Conservation (phyloP, 495 filamentous ascomycete species). For the Xylaria longipes region DNA sequence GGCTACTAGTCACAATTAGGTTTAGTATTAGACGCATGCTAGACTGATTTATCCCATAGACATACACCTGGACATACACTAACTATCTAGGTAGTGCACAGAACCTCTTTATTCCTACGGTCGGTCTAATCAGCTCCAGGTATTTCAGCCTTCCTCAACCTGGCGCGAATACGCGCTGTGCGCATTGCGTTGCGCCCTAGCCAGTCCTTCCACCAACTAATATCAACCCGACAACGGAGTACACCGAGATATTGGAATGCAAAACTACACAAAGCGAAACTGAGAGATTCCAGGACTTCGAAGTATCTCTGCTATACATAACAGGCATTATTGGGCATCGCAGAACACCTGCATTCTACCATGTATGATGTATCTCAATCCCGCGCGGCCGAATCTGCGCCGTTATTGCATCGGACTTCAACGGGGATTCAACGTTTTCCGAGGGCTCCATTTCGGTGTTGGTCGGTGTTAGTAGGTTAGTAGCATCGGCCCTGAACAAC, state of each 20-base stretch:
- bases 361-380: neutral
- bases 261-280: neutral
- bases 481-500: neutral
- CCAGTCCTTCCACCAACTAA: neutral
- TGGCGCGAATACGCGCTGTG: neutral
- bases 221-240: neutral
- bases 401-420: constrained; percentile 7
- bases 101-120: neutral
- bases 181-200: neutral
- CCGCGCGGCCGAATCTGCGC: neutral
- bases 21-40: neutral
- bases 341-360: neutral
- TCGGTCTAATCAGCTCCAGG: neutral
- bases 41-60: neutral
- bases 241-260: neutral
- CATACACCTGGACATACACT: no score
- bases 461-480: no score
- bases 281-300: neutral
- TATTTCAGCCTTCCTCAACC: no score
- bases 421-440: neutral
- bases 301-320: neutral
- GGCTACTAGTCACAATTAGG: constrained; percentile 21
- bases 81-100: no score
- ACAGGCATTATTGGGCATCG: neutral
- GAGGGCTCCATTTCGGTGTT: constrained; percentile 11